phyloP scores from a whole-genome alignment of 768 basidiomycete species.

The Calocera cornea region DNA sequence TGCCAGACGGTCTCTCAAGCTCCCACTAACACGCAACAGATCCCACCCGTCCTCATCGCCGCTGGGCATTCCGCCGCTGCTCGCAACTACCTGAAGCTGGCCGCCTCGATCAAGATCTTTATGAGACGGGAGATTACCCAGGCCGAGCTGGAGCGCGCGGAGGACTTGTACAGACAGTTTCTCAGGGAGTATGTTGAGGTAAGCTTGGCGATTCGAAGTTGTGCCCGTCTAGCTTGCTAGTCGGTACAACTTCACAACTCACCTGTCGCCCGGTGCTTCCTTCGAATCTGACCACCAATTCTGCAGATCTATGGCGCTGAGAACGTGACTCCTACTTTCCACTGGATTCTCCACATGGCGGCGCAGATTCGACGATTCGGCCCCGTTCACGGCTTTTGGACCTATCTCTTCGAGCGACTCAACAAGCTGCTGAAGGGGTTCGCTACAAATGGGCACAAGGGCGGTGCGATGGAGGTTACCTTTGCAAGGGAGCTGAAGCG shows the following conservation, averaged over 20 bases:
- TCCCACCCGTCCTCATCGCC: not conserved
- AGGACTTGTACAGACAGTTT: not conserved
- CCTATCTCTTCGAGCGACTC: conserved; percentile 24
- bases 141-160: not conserved
- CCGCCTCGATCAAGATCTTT: not conserved
- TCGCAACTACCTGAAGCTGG: not conserved
- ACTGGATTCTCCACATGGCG: conserved; percentile 25
- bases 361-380: conserved; percentile 23
- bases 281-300: no score
- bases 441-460: conserved; percentile 23
- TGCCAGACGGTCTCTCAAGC: not conserved
- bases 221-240: not conserved
- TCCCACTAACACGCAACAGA: not conserved
- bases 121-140: not conserved
- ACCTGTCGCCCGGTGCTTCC: no score
- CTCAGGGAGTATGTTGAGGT: not conserved
- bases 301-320: conserved; percentile 24
- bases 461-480: conserved; percentile 24
- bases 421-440: conserved; percentile 27
- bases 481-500: conserved; percentile 21
- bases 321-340: conserved; percentile 28
- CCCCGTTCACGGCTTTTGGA: conserved; percentile 29
- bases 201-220: not conserved
- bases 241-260: not conserved
- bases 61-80: not conserved